phyloP scores from a whole-genome alignment of 306 rosid species.

The Hippophae rhamnoides region DNA sequence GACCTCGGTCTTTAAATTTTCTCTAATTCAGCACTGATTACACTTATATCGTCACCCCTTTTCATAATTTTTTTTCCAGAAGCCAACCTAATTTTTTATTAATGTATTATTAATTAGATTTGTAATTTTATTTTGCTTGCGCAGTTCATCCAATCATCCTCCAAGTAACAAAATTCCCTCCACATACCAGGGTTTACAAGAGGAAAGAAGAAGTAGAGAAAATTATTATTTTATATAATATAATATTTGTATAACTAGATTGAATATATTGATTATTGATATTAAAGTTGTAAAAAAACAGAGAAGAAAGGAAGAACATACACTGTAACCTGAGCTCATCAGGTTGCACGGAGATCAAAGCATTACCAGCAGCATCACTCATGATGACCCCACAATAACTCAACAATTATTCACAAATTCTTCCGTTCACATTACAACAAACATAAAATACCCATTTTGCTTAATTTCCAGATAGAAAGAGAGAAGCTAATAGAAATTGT shows the following conservation, averaged over 20 bases:
- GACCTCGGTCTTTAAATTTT: background rate
- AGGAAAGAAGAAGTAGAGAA: no score
- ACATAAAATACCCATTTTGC: background rate
- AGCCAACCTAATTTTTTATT: no score
- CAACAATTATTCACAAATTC: conserved; percentile 17
- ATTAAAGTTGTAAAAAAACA: background rate
- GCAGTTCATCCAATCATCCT: no score
- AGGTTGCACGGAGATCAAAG: conserved; percentile 51
- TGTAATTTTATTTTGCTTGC: no score
- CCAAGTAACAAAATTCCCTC: no score
- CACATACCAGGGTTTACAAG: no score
- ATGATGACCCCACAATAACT: conserved; percentile 30
- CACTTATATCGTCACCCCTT: background rate
- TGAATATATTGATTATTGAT: background rate
- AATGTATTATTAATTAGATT: no score
- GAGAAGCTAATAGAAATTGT: background rate
- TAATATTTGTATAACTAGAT: no score
- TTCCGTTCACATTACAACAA: conserved; percentile 5
- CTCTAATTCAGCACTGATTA: background rate
- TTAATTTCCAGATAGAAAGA: background rate
- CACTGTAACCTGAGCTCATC: conserved; percentile 79
- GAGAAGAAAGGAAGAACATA: conserved; percentile 15
- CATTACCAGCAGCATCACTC: conserved; percentile 40
- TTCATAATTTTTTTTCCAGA: background rate
- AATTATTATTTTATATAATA: no score